A percentile compares a stretch with the other conserved stretches of the same genome.
Conservation (phyloP, 371 early-diverging fungal genomes). For the Sanchytrium tribonematis region DNA sequence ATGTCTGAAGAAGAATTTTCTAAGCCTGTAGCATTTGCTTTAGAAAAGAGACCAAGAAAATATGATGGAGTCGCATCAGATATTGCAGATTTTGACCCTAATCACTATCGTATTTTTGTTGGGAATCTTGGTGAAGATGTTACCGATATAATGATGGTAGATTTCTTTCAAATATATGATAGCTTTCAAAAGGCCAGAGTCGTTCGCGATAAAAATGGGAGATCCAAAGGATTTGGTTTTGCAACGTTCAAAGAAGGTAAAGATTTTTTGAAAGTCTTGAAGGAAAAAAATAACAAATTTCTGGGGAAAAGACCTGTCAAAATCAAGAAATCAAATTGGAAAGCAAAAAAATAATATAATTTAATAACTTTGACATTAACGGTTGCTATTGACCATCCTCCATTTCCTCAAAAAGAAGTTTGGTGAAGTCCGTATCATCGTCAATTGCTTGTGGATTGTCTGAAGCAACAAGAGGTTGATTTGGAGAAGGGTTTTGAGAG, state of each 20-base stretch:
- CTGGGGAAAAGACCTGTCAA: background rate
- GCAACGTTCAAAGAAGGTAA: constrained; percentile 42
- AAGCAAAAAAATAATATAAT: background rate
- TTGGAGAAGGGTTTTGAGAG: background rate
- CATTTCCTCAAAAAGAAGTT: background rate
- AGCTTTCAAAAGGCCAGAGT: constrained; percentile 39
- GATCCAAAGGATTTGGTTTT: constrained; percentile 23
- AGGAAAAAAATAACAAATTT: constrained; percentile 37
- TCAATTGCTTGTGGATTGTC: background rate
- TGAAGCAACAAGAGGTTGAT: background rate
- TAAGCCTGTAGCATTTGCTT: background rate
- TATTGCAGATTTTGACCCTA: background rate
- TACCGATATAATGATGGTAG: constrained; percentile 39
- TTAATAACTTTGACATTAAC: background rate
- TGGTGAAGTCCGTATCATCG: background rate
- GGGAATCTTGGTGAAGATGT: constrained; percentile 71
- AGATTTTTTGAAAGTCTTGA: constrained; percentile 52
- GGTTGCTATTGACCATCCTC: too few relatives aligned
- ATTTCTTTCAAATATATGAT: constrained; percentile 48
- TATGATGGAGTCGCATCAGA: background rate
- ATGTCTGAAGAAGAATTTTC: background rate
- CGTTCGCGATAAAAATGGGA: constrained; percentile 14
- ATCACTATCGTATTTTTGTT: constrained; percentile 43
- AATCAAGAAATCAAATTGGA: background rate
- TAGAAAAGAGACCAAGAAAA: background rate